Conservation (phyloP, 805 yeast genomes). For the Ogataea wickerhamii region DNA sequence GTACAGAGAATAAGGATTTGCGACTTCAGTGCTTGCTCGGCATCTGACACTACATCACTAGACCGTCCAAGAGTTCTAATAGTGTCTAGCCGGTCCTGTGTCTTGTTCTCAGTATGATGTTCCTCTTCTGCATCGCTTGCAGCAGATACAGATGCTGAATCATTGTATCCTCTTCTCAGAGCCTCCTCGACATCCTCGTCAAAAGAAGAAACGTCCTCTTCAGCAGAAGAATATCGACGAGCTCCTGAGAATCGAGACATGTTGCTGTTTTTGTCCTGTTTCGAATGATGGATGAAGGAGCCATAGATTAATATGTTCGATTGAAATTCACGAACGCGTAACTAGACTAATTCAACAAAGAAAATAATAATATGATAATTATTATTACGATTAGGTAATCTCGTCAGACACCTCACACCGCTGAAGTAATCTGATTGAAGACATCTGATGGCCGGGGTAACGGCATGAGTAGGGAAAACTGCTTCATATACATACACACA, state of each 20-base stretch:
- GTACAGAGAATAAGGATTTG: conserved; percentile 79
- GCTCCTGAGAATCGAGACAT: neutral
- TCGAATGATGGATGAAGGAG: too few species aligned
- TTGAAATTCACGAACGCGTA: too few species aligned
- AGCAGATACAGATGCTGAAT: conserved; percentile 16
- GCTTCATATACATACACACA: too few species aligned
- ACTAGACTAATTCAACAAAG: too few species aligned
- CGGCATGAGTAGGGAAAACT: too few species aligned
- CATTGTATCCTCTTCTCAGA: conserved; percentile 16
- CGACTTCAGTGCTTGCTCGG: conserved; percentile 49
- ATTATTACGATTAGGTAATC: too few species aligned
- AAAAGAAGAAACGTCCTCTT: conserved; percentile 10
- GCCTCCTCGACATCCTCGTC: conserved; percentile 25
- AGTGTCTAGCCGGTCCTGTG: conserved; percentile 3
- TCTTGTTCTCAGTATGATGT: conserved; percentile 4
- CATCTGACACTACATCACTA: conserved; percentile 12
- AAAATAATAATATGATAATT: too few species aligned
- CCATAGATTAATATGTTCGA: too few species aligned
- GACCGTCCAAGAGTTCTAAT: conserved; percentile 6
- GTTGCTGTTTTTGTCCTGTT: too few species aligned
- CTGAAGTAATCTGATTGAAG: too few species aligned
- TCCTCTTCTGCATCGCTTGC: conserved; percentile 9
- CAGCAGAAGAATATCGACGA: neutral
- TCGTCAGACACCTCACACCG: too few species aligned
- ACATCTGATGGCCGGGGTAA: too few species aligned